Evolutionary conservation across 2,329 filamentous ascomycete genomes (phyloP), one percentile per base, ranked within the genome.

Genomic region (Aspergillus caelatus): DNA sequence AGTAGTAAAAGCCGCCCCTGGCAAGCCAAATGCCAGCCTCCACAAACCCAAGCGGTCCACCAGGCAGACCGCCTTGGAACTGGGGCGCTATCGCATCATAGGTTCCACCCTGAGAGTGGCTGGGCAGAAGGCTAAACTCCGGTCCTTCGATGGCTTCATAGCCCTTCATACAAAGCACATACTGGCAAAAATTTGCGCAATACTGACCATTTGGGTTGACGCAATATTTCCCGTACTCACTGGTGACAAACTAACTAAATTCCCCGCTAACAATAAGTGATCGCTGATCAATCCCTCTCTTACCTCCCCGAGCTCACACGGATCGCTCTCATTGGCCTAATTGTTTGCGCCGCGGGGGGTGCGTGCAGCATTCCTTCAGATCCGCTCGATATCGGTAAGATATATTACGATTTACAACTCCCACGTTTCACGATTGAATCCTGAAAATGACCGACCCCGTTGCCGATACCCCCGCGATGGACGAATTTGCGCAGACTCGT

Each of bases 401-500:
- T 23, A 60, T 56, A 56, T 50, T 59, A 55, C 53, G 39, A 41
- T 41, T 41, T 41, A 41, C 19, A 41, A 57, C 55, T 43, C 36
- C 36, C 57, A 52, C 57, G 36, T 54, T 56, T 62, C 61, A 57
- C 57, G 30, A 61, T 43, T 46, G 30, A 58, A 41, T 43, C 8
- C 45, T 12, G 8, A 62, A 53, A 39, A 67, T 65, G 64, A 61
- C 62, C 56, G 66, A 65, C 34, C 34, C 45, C 14, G 58, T 46
- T 14, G 32, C 50, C 26, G 70, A 71, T 61, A 64, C 68, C 34
- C 54, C 63, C 28, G 64, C 60, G 7, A 79, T 82, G 73, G 81
- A 83, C 61, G 78, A 82, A 68, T 84, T 83, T 62, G 80, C 82
- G 30, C 82, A 84, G 61, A 83, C 82, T 2, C 78, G 82, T 26